phyloP scores from a whole-genome alignment of 306 rosid species.

The Betula pendula region DNA sequence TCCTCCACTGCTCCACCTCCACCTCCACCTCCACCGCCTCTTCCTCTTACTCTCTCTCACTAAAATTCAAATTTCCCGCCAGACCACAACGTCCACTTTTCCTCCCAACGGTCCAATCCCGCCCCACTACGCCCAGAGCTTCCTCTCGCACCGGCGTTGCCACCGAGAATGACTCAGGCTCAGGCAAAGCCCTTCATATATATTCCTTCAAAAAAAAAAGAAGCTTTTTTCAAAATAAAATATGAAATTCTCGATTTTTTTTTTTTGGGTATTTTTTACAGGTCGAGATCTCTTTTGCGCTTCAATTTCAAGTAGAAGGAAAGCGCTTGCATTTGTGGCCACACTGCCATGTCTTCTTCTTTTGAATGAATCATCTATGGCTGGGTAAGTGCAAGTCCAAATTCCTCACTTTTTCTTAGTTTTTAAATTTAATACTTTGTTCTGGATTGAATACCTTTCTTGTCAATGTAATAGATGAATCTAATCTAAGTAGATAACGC shows the following conservation, averaged over 20 bases:
- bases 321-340: slow-evolving; percentile 49
- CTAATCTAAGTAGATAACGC: neutral
- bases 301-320: slow-evolving; percentile 45
- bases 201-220: neutral
- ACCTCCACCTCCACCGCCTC: slow-evolving; percentile 29
- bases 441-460: neutral
- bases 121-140: slow-evolving; percentile 29
- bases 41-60: slow-evolving; percentile 10
- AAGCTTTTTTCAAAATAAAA: neutral
- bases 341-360: slow-evolving; percentile 66
- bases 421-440: neutral
- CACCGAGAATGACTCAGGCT: slow-evolving; percentile 13
- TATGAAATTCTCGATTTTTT: neutral
- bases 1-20: slow-evolving; percentile 35
- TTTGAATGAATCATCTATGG: slow-evolving; percentile 31
- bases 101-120: slow-evolving; percentile 35
- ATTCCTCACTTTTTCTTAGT: neutral
- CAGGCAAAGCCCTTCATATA: slow-evolving; percentile 12
- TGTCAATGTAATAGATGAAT: neutral
- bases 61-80: slow-evolving; percentile 45
- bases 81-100: slow-evolving; percentile 28
- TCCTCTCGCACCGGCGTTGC: slow-evolving; percentile 15
- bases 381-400: slow-evolving; percentile 45
- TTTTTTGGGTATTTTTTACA: slow-evolving; percentile 3
- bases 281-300: slow-evolving; percentile 14